phyloP scores from a whole-genome alignment of 768 basidiomycete genomes.

The Agrocybe praecox region DNA sequence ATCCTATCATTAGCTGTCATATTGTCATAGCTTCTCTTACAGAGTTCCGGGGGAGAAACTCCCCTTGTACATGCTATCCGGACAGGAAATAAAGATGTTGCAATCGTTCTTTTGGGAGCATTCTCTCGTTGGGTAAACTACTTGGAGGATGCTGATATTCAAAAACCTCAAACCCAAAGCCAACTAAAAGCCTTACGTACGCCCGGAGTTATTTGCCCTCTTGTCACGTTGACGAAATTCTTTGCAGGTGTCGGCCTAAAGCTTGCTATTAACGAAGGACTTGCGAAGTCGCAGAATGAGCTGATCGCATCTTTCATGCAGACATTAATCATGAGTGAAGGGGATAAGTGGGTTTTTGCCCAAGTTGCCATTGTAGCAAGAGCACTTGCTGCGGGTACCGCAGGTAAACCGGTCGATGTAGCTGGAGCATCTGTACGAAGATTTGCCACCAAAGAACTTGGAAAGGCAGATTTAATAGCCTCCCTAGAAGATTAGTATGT shows the following conservation, averaged over 20 bases:
- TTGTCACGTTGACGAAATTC: neutral
- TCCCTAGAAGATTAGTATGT: conserved; percentile 89
- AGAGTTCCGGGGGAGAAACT: conserved; percentile 82
- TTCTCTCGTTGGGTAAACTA: conserved; percentile 92
- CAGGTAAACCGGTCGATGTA: conserved; percentile 72
- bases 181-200: conserved; percentile 80
- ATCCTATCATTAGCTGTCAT: neutral
- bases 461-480: conserved; percentile 76
- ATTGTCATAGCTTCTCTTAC: conserved; percentile 65
- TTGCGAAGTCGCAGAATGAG: conserved; percentile 79
- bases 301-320: conserved; percentile 93
- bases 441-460: conserved; percentile 87
- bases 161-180: conserved; percentile 64
- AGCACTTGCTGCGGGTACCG: conserved; percentile 67
- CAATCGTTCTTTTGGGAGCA: conserved; percentile 86
- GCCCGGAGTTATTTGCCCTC: neutral
- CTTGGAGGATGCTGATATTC: conserved; percentile 80
- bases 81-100: conserved; percentile 81
- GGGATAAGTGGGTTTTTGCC: conserved; percentile 84
- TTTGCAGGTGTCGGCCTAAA: conserved; percentile 77
- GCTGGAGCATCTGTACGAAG: conserved; percentile 79
- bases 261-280: conserved; percentile 87
- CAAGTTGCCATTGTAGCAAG: conserved; percentile 69
- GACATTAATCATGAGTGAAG: conserved; percentile 95
- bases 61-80: conserved; percentile 92